phyloP scores from a whole-genome alignment of 495 filamentous ascomycete species.

The Penicillium roqueforti region DNA sequence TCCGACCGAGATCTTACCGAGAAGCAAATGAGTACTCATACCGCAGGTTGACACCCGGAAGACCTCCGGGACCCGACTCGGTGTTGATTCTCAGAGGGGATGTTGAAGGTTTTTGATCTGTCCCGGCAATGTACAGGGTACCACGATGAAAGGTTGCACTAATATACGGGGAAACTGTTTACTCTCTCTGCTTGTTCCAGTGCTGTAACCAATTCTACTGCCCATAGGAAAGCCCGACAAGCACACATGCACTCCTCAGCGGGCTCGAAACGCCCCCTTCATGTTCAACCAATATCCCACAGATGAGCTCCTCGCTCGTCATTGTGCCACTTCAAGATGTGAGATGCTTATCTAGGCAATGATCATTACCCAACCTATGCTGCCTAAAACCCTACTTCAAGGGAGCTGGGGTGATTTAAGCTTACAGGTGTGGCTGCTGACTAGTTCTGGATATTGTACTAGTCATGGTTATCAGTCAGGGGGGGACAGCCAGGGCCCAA shows the following conservation, averaged over 20 bases:
- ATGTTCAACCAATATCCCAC: slow-evolving; percentile 19
- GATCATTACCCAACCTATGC: slow-evolving; percentile 2
- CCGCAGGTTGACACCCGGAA: neutral
- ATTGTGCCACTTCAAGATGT: slow-evolving; percentile 21
- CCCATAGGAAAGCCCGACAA: neutral
- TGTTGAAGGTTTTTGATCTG: slow-evolving; percentile 1
- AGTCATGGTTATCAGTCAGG: neutral
- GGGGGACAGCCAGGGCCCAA: neutral
- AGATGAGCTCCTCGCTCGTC: slow-evolving; percentile 14
- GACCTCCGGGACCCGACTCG: neutral
- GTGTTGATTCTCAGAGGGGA: neutral
- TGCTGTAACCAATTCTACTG: neutral
- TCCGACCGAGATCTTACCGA: neutral
- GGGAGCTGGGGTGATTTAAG: neutral
- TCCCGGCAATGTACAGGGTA: slow-evolving; percentile 6
- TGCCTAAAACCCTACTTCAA: neutral
- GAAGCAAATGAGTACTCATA: neutral
- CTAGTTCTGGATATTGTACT: neutral
- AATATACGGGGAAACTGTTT: neutral
- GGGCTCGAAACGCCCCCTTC: neutral
- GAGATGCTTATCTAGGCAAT: neutral
- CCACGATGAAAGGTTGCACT: neutral
- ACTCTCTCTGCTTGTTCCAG: neutral
- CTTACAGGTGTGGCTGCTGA: slow-evolving; percentile 7
- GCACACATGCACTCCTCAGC: slow-evolving; percentile 1